These are phyloP conservation scores for Neurospora sp. DNA, from an alignment of 495 filamentous ascomycete genomes.

Conservation along the genomic window DNA sequence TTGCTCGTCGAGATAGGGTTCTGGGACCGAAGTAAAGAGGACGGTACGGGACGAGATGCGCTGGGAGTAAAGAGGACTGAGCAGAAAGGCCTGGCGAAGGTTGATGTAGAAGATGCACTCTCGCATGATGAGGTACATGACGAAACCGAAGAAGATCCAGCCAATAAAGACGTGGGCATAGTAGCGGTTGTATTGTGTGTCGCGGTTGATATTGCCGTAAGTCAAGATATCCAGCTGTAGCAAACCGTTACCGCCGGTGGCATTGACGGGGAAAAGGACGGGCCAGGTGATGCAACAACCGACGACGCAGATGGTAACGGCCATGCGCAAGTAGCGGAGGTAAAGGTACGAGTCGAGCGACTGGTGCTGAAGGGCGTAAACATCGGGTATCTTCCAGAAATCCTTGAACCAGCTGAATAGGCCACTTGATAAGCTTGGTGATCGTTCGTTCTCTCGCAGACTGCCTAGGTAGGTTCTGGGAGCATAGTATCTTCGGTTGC, in stretches of 20 bases:
- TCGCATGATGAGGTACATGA: conserved; percentile 81
- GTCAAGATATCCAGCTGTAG: conserved; percentile 69
- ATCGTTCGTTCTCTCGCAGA: conserved; percentile 56
- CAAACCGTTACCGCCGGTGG: conserved; percentile 57
- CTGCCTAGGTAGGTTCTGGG: conserved; percentile 80
- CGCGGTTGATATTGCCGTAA: conserved; percentile 56
- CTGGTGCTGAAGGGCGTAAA: conserved; percentile 77
- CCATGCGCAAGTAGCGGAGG: conserved; percentile 72
- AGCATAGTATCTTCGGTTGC: conserved; percentile 67
- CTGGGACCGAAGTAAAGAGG: conserved; percentile 78
- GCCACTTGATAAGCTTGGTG: conserved; percentile 57
- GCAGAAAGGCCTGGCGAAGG: conserved; percentile 84
- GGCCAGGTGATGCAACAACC: conserved; percentile 78
- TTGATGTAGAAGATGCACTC: conserved; percentile 95
- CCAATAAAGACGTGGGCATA: conserved; percentile 68
- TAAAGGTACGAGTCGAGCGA: conserved; percentile 84
- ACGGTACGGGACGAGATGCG: conserved; percentile 92
- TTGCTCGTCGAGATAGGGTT: conserved; percentile 58
- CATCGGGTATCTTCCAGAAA: conserved; percentile 73
- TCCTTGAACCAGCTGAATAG: conserved; percentile 62
- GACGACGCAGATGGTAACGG: conserved; percentile 62
- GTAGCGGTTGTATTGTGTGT: conserved; percentile 43
- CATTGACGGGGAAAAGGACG: conserved; percentile 76
- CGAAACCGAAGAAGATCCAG: conserved; percentile 73
- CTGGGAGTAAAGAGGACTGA: conserved; percentile 77